Conservation (phyloP, 2,329 filamentous ascomycete genomes). For the Ceratocystis eucalypticola region DNA sequence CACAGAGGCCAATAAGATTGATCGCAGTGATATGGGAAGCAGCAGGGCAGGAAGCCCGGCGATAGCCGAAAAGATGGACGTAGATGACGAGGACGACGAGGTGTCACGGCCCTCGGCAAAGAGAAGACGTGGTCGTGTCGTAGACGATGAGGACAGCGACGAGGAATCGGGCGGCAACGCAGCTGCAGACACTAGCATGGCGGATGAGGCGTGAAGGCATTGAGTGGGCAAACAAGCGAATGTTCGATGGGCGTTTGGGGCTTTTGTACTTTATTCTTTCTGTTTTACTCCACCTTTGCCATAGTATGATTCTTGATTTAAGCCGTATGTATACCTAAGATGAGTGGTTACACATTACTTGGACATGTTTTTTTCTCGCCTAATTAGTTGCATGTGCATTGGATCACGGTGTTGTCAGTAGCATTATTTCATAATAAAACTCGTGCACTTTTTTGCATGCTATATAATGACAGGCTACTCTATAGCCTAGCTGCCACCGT, state of each 20-base stretch:
- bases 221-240: too few species aligned
- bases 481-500: background rate
- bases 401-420: constrained; percentile 5
- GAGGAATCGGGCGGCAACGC: constrained; percentile 30
- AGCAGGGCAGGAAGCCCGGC: constrained; percentile 10
- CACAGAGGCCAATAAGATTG: constrained; percentile 19
- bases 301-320: background rate
- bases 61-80: constrained; percentile 36
- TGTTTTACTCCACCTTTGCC: background rate
- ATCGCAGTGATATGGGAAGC: background rate
- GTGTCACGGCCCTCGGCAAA: constrained; percentile 34
- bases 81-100: constrained; percentile 43
- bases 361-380: background rate
- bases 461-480: background rate
- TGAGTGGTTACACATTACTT: background rate
- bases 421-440: constrained; percentile 8
- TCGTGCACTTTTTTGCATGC: constrained; percentile 2
- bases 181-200: constrained; percentile 15
- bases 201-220: constrained; percentile 11
- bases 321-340: background rate
- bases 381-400: background rate
- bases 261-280: constrained; percentile 8
- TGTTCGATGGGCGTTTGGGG: constrained; percentile 2
- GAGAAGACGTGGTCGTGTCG: constrained; percentile 32
- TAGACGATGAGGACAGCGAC: constrained; percentile 39